Evolutionary conservation across 352 stramenopile genomes (phyloP), one percentile per base, ranked within the genome.

Genomic region (Phytophthora pistaciae): DNA sequence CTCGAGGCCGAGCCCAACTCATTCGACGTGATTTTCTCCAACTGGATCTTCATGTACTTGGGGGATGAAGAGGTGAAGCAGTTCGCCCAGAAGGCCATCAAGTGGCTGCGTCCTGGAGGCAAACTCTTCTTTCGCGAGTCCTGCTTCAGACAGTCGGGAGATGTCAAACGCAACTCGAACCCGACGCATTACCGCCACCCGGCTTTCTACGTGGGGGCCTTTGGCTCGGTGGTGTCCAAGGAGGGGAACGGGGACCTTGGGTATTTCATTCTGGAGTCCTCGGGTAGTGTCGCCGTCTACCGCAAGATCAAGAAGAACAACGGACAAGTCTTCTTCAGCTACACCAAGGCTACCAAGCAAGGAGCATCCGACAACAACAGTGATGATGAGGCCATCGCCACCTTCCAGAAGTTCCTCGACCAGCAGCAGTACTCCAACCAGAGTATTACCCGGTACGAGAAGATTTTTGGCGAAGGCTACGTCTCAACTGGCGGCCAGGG

Each of bases 271-370:
- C 69, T 95, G n/a, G 84, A 93, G 60, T 91, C 83, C 0, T 91
- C 82, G 0, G 89, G 85, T 20, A 88, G 76, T 55, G 74, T 95
- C 55, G 66, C 74, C 1, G 82, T 89, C 7, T 92, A 92, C 69
- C 83, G 85, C 64, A 88, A 87, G 52, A 62, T 91, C 64, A 94
- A 94, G 82, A 90, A 92, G 62, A 94, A 93, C 83, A 92, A 92
- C 59, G 87, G 87, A 21, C 87, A 94, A 56, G 77, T 94, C 14
- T 92, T 80, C 70, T 94, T 93, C 60, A 78, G 72, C 58, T 94
- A 91, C 68, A 78, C 66, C 16, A 93, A 93, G 60, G 59, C 78
- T 4, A 48, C 83, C 50, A 91, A 88, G 48, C 62, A 85, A 62
- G 33, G 27, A 8, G 46, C 63, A 2, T 13, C 53, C 2, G n/a